phyloP scores from a whole-genome alignment of 2,329 filamentous ascomycete genomes.

The Pestalotiopsis sp. region DNA sequence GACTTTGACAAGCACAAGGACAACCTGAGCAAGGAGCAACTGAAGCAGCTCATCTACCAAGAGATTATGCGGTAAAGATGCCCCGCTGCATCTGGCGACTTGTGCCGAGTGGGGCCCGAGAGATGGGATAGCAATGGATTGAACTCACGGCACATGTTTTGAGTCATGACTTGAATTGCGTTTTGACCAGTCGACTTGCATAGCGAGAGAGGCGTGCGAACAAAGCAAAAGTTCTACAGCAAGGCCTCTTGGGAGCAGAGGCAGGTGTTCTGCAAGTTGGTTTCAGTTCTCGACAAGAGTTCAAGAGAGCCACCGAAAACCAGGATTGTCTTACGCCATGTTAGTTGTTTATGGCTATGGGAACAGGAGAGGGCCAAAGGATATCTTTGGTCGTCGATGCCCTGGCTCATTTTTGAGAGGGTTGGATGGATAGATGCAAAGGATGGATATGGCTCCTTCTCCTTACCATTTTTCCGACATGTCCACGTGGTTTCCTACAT shows the following conservation, averaged over 20 bases:
- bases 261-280: neutral
- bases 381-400: constrained; percentile 1
- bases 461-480: neutral
- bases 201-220: neutral
- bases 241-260: neutral
- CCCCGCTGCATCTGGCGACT: neutral
- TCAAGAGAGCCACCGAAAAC: neutral
- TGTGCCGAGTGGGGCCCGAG: no score
- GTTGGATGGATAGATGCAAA: constrained; percentile 11
- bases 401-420: constrained; percentile 6
- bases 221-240: neutral
- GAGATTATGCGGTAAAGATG: constrained; percentile 75
- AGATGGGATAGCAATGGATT: neutral
- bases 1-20: constrained; percentile 99
- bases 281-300: neutral
- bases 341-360: neutral
- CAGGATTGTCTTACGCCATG: neutral
- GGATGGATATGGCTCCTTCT: constrained; percentile 9
- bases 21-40: constrained; percentile 94
- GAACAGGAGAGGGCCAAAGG: neutral
- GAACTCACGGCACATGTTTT: neutral
- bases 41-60: constrained; percentile 96
- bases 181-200: neutral
- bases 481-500: constrained; percentile 4
- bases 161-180: neutral